Percentiles rank a stretch among this genome's conserved stretches.
These are phyloP conservation scores for Pleurotus tuoliensis DNA, from an alignment of 768 basidiomycete species.

Conservation along the genomic window DNA sequence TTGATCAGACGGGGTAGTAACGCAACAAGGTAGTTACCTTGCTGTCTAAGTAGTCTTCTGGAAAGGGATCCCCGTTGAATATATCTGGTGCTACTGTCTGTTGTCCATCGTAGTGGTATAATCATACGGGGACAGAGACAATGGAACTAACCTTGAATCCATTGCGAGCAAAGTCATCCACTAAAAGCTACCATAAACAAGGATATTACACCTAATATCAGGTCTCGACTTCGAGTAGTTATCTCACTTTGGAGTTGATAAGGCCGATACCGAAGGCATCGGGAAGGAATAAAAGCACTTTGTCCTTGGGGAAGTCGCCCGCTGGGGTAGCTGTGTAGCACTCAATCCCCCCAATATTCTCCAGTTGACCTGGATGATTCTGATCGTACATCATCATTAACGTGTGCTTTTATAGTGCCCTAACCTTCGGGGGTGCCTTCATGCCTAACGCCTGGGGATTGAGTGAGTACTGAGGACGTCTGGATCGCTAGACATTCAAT, in stretches of 20 bases:
- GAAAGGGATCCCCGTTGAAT: slow-evolving; percentile 36
- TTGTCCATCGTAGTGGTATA: neutral
- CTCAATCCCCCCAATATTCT: slow-evolving; percentile 31
- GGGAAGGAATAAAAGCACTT: slow-evolving; percentile 39
- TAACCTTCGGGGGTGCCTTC: neutral
- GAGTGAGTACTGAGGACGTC: neutral
- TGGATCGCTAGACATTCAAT: neutral
- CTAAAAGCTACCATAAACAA: slow-evolving; percentile 27
- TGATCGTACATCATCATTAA: neutral
- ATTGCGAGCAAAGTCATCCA: slow-evolving; percentile 41
- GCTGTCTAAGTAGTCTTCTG: slow-evolving; percentile 28
- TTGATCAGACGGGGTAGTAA: neutral
- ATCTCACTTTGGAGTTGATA: slow-evolving; percentile 22
- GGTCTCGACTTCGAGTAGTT: neutral
- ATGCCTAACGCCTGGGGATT: neutral
- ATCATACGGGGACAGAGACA: neutral
- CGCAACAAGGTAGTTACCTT: slow-evolving; percentile 16
- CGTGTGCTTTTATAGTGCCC: neutral
- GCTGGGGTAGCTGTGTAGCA: slow-evolving; percentile 41
- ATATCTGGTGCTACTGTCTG: slow-evolving; percentile 40
- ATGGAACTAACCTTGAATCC: slow-evolving; percentile 35
- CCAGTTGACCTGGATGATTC: slow-evolving; percentile 16
- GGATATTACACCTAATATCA: neutral
- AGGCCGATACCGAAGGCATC: slow-evolving; percentile 38
- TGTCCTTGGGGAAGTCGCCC: slow-evolving; percentile 35